phyloP scores from a whole-genome alignment of 345 rosid genomes.

The Excoecaria agallocha region DNA sequence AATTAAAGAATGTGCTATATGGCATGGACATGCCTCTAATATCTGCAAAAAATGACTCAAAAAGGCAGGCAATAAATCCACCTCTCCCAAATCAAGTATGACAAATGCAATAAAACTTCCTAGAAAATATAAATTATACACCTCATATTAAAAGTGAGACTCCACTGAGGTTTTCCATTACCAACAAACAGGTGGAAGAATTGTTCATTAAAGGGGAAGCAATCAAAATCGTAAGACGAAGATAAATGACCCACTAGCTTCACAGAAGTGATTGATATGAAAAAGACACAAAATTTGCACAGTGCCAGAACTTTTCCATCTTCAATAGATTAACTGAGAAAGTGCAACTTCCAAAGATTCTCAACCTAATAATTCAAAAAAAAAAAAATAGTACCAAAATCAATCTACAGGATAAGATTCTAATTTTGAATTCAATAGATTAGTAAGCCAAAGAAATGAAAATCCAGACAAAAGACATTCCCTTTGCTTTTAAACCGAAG shows the following conservation, averaged over 20 bases:
- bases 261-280: no score
- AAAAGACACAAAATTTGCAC: no score
- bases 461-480: constrained; percentile 79
- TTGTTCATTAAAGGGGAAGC: not conserved
- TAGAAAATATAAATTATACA: not conserved
- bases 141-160: not conserved
- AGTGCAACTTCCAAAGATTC: no score
- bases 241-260: no score
- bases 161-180: not conserved
- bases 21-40: not conserved
- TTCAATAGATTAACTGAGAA: no score
- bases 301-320: no score
- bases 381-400: not conserved
- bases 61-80: not conserved
- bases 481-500: constrained; percentile 49
- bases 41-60: not conserved
- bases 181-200: not conserved
- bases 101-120: not conserved
- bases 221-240: not conserved
- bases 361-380: no score
- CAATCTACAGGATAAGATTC: not conserved
- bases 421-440: not conserved
- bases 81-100: not conserved
- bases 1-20: not conserved
- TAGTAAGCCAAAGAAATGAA: constrained; percentile 62